Conservation (phyloP, 352 stramenopile genomes). For the Globisporangium barbulae region DNA sequence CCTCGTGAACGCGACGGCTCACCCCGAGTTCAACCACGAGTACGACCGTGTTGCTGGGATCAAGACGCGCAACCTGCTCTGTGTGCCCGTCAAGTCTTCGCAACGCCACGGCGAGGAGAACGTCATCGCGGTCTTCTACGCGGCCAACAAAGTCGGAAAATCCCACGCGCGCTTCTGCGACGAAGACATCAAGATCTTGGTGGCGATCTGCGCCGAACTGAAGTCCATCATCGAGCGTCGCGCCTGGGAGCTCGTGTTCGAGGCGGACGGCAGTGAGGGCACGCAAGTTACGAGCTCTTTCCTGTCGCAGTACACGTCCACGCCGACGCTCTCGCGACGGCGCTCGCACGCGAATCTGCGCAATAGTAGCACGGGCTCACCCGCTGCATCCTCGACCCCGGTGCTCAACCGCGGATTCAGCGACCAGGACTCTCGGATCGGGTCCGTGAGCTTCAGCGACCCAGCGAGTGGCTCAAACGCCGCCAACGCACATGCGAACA, state of each 20-base stretch:
- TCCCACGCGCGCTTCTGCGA: slow-evolving; percentile 39
- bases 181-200: slow-evolving; percentile 66
- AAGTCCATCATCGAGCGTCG: slow-evolving; percentile 59
- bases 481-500: background rate
- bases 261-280: slow-evolving; percentile 46
- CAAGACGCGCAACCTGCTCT: slow-evolving; percentile 64
- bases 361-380: slow-evolving; percentile 17
- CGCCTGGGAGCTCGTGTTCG: slow-evolving; percentile 73
- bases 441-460: slow-evolving; percentile 34
- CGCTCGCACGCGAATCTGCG: slow-evolving; percentile 21
- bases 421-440: slow-evolving; percentile 27
- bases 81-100: slow-evolving; percentile 62
- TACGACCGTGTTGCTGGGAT: slow-evolving; percentile 64
- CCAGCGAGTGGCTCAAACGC: background rate
- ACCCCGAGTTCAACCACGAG: slow-evolving; percentile 63
- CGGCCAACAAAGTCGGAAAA: slow-evolving; percentile 65
- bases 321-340: slow-evolving; percentile 31
- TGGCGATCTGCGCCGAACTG: slow-evolving; percentile 62
- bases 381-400: slow-evolving; percentile 12
- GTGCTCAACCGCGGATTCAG: slow-evolving; percentile 11
- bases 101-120: slow-evolving; percentile 62
- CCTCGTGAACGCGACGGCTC: slow-evolving; percentile 47
- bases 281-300: slow-evolving; percentile 60
- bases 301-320: slow-evolving; percentile 71
- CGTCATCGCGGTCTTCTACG: slow-evolving; percentile 79